These are phyloP conservation scores for Penicillium paradoxum DNA, from an alignment of 495 filamentous ascomycete species.

Conservation along the genomic window DNA sequence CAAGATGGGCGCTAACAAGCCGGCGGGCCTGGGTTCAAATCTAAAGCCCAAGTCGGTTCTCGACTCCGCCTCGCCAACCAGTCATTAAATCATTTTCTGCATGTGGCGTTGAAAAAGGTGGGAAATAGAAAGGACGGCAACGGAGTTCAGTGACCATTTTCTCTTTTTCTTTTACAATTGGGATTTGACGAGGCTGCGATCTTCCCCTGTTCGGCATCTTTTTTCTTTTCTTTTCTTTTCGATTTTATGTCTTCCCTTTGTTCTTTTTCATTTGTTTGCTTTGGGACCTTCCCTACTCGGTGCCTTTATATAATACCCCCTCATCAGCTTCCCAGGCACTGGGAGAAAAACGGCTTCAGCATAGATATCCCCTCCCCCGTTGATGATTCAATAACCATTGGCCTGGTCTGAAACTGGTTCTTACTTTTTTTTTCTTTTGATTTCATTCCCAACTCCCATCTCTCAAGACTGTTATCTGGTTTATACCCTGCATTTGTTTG, in stretches of 20 bases:
- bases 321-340: constrained; percentile 22
- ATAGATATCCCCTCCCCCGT: constrained; percentile 24
- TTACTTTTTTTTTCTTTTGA: background rate
- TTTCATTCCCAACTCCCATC: background rate
- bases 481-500: constrained; percentile 28
- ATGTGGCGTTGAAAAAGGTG: constrained; percentile 36
- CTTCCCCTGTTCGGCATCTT: constrained; percentile 2
- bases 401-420: constrained; percentile 1
- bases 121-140: constrained; percentile 24
- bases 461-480: constrained; percentile 19
- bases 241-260: constrained; percentile 2
- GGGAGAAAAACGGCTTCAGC: constrained; percentile 18
- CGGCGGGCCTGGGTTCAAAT: constrained; percentile 45
- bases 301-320: constrained; percentile 28
- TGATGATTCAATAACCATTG: constrained; percentile 10
- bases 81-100: constrained; percentile 36
- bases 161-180: constrained; percentile 7
- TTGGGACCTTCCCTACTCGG: constrained; percentile 20
- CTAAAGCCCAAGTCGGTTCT: constrained; percentile 48
- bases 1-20: constrained; percentile 63
- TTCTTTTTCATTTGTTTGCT: constrained; percentile 1
- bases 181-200: constrained; percentile 3
- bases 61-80: constrained; percentile 40
- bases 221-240: constrained; percentile 2
- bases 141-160: constrained; percentile 21